Conservation (phyloP, 75 land plant species). For the Pinus albicaulis region DNA sequence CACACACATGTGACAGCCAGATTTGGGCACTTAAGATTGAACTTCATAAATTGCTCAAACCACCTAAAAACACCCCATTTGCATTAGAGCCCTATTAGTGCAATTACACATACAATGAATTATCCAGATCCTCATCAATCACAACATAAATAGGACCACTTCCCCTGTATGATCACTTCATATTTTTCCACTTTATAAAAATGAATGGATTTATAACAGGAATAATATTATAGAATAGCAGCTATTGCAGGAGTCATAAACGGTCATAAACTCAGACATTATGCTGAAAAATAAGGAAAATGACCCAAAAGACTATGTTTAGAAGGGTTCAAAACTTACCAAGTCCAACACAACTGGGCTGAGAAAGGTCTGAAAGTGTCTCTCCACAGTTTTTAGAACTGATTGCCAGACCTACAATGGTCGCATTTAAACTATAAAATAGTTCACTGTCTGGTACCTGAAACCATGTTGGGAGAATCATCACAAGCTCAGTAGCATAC, state of each 20-base stretch:
- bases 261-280: not conserved
- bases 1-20: no score
- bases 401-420: conserved; percentile 70
- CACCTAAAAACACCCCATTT: no score
- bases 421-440: conserved; percentile 67
- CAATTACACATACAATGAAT: no score
- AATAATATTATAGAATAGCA: not conserved
- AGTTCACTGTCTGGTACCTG: conserved; percentile 42
- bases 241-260: not conserved
- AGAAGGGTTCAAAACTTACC: conserved; percentile 35
- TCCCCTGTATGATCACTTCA: not conserved
- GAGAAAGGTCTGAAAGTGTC: conserved; percentile 5
- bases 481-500: not conserved
- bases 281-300: not conserved
- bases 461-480: not conserved
- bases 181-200: not conserved
- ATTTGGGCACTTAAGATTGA: no score
- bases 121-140: conserved; percentile 1
- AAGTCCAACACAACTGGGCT: conserved; percentile 65
- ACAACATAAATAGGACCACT: not conserved
- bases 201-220: not conserved
- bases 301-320: not conserved
- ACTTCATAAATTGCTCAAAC: no score
- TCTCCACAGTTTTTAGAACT: conserved; percentile 7
- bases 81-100: no score